Conservation (phyloP, 768 basidiomycete genomes). For the Multifurca ochricompacta region DNA sequence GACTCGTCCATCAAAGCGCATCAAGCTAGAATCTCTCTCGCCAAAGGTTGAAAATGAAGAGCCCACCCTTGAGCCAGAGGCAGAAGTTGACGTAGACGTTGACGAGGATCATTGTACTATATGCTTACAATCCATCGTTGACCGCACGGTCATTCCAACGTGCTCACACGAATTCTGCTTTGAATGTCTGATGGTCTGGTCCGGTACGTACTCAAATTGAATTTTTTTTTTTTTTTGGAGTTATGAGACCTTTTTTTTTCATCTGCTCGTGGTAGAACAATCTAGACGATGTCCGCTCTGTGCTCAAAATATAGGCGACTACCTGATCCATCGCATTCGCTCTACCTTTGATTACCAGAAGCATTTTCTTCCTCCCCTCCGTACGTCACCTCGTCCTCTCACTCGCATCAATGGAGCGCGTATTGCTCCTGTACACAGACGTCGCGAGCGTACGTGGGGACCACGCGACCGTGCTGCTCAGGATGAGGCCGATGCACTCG, state of each 20-base stretch:
- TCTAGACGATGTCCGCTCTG: constrained; percentile 76
- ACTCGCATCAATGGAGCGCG: constrained; percentile 13
- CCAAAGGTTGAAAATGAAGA: background rate
- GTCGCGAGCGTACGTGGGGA: constrained; percentile 49
- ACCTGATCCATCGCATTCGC: constrained; percentile 74
- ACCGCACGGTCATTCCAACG: constrained; percentile 72
- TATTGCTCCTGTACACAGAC: constrained; percentile 21
- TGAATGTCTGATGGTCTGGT: constrained; percentile 82
- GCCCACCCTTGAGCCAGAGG: constrained; percentile 1
- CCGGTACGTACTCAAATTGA: constrained; percentile 44
- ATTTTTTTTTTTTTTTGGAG: no score
- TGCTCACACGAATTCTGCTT: constrained; percentile 96
- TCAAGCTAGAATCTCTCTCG: background rate
- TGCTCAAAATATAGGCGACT: constrained; percentile 55
- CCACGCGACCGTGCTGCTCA: constrained; percentile 40
- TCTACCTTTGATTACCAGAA: constrained; percentile 78
- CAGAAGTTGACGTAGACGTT: no score
- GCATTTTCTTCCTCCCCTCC: constrained; percentile 62
- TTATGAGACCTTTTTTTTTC: no score
- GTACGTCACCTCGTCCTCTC: constrained; percentile 37
- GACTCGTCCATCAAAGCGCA: background rate
- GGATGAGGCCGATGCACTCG: constrained; percentile 62
- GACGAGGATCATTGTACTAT: constrained; percentile 72
- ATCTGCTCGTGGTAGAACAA: no score
- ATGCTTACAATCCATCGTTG: constrained; percentile 68